phyloP scores from a whole-genome alignment of 2,329 filamentous ascomycete genomes.

The Mycosphaerelloides madeirae region DNA sequence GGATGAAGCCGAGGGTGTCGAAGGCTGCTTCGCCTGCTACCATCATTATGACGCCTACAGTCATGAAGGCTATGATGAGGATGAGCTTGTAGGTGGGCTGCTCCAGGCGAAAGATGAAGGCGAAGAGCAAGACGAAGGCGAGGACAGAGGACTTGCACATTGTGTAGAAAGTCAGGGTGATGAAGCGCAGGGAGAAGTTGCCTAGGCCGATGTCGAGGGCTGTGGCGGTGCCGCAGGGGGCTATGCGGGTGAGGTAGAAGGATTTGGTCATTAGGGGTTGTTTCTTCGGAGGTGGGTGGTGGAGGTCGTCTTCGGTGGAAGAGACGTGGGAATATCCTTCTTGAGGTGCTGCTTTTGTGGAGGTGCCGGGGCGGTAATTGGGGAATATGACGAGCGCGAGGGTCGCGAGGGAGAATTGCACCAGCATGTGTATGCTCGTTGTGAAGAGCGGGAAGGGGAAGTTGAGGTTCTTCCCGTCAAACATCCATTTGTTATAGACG shows the following conservation, averaged over 20 bases:
- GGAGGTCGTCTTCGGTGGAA: constrained; percentile 12
- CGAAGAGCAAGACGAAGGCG: constrained; percentile 91
- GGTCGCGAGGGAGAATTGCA: constrained; percentile 78
- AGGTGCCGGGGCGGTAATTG: constrained; percentile 64
- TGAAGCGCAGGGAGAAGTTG: constrained; percentile 93
- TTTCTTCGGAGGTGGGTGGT: constrained; percentile 20
- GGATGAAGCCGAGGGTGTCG: constrained; percentile 75
- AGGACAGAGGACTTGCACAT: constrained; percentile 99
- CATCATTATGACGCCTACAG: constrained; percentile 92
- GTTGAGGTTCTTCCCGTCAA: constrained; percentile 75
- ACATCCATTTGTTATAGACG: constrained; percentile 99
- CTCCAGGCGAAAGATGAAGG: constrained; percentile 89
- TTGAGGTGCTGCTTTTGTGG: constrained; percentile 14
- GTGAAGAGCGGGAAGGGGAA: constrained; percentile 95
- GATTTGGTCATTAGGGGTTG: constrained; percentile 73
- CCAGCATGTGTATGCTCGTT: constrained; percentile 89
- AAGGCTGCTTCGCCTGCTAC: constrained; percentile 93
- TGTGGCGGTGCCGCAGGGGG: constrained; percentile 86
- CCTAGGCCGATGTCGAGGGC: constrained; percentile 93
- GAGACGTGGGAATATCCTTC: constrained; percentile 10
- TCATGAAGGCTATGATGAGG: constrained; percentile 87
- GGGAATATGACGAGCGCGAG: constrained; percentile 78
- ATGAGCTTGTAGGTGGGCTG: constrained; percentile 80
- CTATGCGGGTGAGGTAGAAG: constrained; percentile 89
- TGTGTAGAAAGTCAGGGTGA: constrained; percentile 94